Base-by-base conservation (phyloP, 768 basidiomycete species). In the Phanerochaete carnosa region DNA sequence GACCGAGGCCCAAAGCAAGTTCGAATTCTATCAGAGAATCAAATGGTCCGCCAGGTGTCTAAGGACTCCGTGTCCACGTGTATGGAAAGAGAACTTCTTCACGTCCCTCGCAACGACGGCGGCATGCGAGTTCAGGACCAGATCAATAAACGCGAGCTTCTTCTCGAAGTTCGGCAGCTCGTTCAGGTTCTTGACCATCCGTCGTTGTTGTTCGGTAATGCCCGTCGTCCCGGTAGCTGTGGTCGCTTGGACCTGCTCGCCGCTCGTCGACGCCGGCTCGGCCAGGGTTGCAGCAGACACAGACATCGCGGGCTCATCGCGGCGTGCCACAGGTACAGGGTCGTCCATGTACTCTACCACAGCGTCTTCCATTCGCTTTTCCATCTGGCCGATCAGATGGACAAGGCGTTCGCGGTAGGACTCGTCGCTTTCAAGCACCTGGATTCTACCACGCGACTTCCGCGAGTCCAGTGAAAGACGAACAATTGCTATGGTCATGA, bases 21-120 rank as follows among this genome's bases (percentile, higher is more conserved):
- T 11, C 23, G 2, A 52, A n/a, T 19, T 15, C 12, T 37, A 25
- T 54, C 64, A 83, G 30, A 83, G 53, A 28, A 80, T 69, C 56
- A 91, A 86, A 25, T 81, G 76, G 60, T 83, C 79, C 9, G 87
- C 88, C 87, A 89, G 90, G 70, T 92, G 88, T 61, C 81, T 78
- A 33, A 94, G 53, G 2, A 92, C 80, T 35, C 83, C 83, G 68
- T 86, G 84, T 19, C 92, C 92, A 39, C 73, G 69, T 37, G 78
- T 73, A 65, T 92, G 88, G 13, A 72, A 62, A 63, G 80, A 75
- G 68, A 89, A 89, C 32, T 77, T 74, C 67, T 85, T 78, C 57
- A 84, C 70, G 62, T 92, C 90, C 46, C 92, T 77, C 69, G 82
- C 85, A 11, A 94, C 76, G 63, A 94, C 88, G 59, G 83, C 76